A percentile compares a stretch with the other conserved stretches of the same genome.
Conservation (phyloP, 768 basidiomycete species). For the Lentinula detonsa region DNA sequence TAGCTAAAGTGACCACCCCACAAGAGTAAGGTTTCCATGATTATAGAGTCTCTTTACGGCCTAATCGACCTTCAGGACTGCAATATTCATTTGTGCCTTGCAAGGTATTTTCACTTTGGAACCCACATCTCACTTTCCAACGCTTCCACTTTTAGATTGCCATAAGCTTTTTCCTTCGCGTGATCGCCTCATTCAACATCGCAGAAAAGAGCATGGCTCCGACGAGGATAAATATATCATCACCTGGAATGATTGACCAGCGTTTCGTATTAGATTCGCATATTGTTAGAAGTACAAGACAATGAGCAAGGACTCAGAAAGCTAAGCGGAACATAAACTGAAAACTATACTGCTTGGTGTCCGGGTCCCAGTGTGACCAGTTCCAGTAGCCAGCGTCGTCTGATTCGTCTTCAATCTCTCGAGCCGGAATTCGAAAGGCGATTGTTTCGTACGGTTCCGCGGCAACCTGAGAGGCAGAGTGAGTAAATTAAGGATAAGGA, state of each 20-base stretch:
- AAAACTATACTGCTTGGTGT: slow-evolving; percentile 97
- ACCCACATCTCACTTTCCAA: neutral
- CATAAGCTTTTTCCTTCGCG: slow-evolving; percentile 66
- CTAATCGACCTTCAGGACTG: slow-evolving; percentile 41
- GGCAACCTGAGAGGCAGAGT: slow-evolving; percentile 60
- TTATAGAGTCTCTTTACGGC: neutral
- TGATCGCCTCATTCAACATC: slow-evolving; percentile 63
- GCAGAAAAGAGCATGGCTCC: slow-evolving; percentile 62
- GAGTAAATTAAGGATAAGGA: slow-evolving; percentile 13
- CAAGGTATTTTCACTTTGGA: slow-evolving; percentile 30
- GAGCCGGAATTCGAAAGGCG: slow-evolving; percentile 96
- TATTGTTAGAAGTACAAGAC: neutral
- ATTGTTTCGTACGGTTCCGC: slow-evolving; percentile 99
- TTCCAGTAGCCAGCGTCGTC: slow-evolving; percentile 90
- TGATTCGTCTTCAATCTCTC: slow-evolving; percentile 93
- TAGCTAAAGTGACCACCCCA: slow-evolving; percentile 60
- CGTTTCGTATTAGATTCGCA: neutral
- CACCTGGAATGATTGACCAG: slow-evolving; percentile 61
- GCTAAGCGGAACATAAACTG: slow-evolving; percentile 89
- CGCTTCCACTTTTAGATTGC: slow-evolving; percentile 38
- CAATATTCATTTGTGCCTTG: slow-evolving; percentile 75
- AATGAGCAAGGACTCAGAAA: slow-evolving; percentile 18
- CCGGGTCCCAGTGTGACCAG: slow-evolving; percentile 99
- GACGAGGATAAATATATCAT: slow-evolving; percentile 52
- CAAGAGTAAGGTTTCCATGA: slow-evolving; percentile 42